phyloP scores from a whole-genome alignment of 108 stramenopile genomes.

The Cylindrotheca closterium region DNA sequence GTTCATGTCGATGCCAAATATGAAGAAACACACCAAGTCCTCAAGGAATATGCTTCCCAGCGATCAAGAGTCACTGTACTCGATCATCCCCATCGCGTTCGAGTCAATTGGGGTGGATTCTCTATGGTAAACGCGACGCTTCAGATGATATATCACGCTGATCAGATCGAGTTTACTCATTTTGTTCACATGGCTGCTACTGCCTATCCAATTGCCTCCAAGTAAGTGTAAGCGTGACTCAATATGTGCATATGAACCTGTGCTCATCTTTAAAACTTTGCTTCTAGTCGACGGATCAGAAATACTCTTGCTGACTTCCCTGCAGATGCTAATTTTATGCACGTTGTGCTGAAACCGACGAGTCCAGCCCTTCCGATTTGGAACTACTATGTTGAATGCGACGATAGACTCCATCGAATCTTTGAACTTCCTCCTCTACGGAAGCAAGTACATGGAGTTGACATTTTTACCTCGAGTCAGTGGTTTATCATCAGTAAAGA shows the following conservation, averaged over 20 bases:
- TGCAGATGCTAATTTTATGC: constrained; percentile 82
- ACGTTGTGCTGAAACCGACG: constrained; percentile 73
- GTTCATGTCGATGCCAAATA: constrained; percentile 92
- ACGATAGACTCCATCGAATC: constrained; percentile 91
- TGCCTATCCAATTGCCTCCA: constrained; percentile 91
- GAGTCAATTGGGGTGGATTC: constrained; percentile 95
- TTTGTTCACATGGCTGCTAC: constrained; percentile 88
- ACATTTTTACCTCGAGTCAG: constrained; percentile 88
- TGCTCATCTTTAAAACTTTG: too few species aligned
- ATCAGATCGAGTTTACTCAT: constrained; percentile 66
- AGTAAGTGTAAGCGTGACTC: constrained; percentile 30
- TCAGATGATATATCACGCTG: constrained; percentile 64
- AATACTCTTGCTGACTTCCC: constrained; percentile 72
- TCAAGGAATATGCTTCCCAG: constrained; percentile 62
- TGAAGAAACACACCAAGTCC: constrained; percentile 57
- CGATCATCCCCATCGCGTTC: constrained; percentile 66
- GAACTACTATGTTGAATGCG: constrained; percentile 97
- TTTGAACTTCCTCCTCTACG: constrained; percentile 71
- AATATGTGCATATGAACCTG: too few species aligned
- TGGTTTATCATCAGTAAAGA: constrained; percentile 94
- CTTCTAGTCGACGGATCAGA: constrained; percentile 76
- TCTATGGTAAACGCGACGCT: constrained; percentile 93
- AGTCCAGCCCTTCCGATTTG: constrained; percentile 64
- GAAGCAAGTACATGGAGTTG: constrained; percentile 53
- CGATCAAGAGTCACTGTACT: constrained; percentile 61